A percentile compares a stretch with the other conserved stretches of the same genome.
These are phyloP conservation scores for Geum urbanum DNA, from an alignment of 306 rosid genomes.

Conservation along the genomic window DNA sequence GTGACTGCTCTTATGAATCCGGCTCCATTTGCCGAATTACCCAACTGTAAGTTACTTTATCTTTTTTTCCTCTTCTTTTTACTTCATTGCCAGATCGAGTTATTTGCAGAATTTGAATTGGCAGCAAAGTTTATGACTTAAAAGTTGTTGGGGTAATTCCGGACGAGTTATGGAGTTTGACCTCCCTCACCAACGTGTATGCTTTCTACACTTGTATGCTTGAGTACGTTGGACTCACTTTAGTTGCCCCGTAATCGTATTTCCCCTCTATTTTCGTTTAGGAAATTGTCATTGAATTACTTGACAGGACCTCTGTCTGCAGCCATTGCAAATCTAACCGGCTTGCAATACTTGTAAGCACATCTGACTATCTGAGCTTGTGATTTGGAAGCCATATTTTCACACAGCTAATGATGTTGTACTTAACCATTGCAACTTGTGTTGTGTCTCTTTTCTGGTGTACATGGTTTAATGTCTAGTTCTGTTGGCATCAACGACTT, in stretches of 20 bases:
- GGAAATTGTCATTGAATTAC: conserved; percentile 54
- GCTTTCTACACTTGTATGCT: conserved; percentile 17
- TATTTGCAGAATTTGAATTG: neutral
- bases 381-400: neutral
- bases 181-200: conserved; percentile 60
- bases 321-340: conserved; percentile 52
- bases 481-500: conserved; percentile 50
- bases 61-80: neutral
- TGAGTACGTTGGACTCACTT: conserved; percentile 4
- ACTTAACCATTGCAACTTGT: too few relatives aligned
- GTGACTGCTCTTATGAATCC: conserved; percentile 42
- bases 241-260: neutral
- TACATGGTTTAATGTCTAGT: conserved; percentile 33
- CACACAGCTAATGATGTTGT: too few relatives aligned
- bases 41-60: conserved; percentile 30
- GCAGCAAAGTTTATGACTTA: conserved; percentile 53
- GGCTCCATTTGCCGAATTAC: conserved; percentile 49
- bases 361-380: neutral
- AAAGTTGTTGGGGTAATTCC: conserved; percentile 58
- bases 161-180: conserved; percentile 66
- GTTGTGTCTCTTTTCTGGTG: neutral
- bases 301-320: conserved; percentile 62
- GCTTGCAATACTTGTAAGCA: conserved; percentile 68
- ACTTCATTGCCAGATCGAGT: neutral
- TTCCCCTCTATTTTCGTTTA: conserved; percentile 25